Evolutionary conservation across 139 green algal species (phyloP), one percentile per base, ranked within the genome.

Genomic region (Picochlorum sp.): DNA sequence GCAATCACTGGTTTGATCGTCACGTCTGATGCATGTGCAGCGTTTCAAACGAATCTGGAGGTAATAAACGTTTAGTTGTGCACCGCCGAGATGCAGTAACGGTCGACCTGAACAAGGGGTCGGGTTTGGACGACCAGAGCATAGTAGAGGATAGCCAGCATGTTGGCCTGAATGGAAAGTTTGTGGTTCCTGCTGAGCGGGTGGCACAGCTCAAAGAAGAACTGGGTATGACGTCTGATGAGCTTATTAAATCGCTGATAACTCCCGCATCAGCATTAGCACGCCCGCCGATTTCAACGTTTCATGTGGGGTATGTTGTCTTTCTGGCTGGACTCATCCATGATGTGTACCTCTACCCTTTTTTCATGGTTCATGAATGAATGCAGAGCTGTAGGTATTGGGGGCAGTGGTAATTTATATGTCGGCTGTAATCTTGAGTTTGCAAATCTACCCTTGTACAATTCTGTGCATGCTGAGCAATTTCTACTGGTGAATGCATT

Each of bases 371-470:
- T 49, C 24, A 16, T 14, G 75, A 71, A 20, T 54, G n/a, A 26
- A 73, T 92, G 88, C 16, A 54, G 47, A 21, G 84, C 85, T 20
- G 81, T 85, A 4, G 89, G 77, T 1, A 63, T 95, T 49, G 89
- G 77, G 4, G 67, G 49, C 16, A 86, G 70, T 55, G 90, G 90
- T 6, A 66, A 66, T 13, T 57, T 95, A 4, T 96, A 94, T 57
- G 62, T 95, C 13, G 90, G 90, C 3, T 80, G 88, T 2, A 96
- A 96, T 62, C 65, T 96, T 6, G 90, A 96, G 75, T 91, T 96
- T 63, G 70, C 73, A 0, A 26, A 65, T 11, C 62, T 81, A 6
- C 78, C 86, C 0, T 79, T 96, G n/a, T 84, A 84, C 60, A 83
- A 90, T 62, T 86, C 78, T 18, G 81, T 95, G 14, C 88, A 95